These are phyloP conservation scores for Kondoa malvinella DNA, from an alignment of 768 basidiomycete species.

Conservation along the genomic window DNA sequence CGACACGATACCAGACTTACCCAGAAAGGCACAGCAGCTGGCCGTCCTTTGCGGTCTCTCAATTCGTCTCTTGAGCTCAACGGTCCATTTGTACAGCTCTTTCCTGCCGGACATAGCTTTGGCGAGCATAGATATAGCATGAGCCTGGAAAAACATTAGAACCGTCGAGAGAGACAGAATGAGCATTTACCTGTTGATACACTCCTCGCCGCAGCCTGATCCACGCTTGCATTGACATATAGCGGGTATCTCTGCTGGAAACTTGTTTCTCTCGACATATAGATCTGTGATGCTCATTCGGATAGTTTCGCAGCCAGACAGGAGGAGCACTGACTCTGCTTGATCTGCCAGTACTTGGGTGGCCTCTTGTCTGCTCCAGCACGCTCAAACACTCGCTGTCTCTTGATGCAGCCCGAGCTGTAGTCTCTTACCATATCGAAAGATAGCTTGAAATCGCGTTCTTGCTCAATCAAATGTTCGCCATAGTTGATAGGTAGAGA, in stretches of 20 bases:
- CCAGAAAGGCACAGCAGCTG: slow-evolving; percentile 28
- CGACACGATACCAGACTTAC: slow-evolving; percentile 22
- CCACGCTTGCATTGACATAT: slow-evolving; percentile 29
- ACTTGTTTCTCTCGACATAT: slow-evolving; percentile 9
- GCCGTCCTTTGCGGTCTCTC: slow-evolving; percentile 9
- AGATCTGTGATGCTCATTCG: background rate
- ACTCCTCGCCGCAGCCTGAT: slow-evolving; percentile 29
- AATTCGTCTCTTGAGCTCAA: slow-evolving; percentile 24
- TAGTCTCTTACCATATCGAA: slow-evolving; percentile 12
- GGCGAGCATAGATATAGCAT: slow-evolving; percentile 34
- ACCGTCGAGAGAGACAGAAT: background rate
- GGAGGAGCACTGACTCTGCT: slow-evolving; percentile 14
- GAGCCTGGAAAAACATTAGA: slow-evolving; percentile 17
- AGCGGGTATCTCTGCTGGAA: slow-evolving; percentile 13
- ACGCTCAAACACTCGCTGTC: slow-evolving; percentile 12
- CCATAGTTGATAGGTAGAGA: slow-evolving; percentile 8
- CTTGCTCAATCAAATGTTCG: slow-evolving; percentile 2
- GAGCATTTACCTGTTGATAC: slow-evolving; percentile 29
- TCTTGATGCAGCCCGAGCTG: slow-evolving; percentile 6
- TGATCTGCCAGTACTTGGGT: slow-evolving; percentile 1
- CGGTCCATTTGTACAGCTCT: slow-evolving; percentile 30
- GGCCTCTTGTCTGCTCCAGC: slow-evolving; percentile 9
- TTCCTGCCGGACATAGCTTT: slow-evolving; percentile 31
- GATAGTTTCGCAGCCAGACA: background rate
- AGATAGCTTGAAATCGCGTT: slow-evolving; percentile 12